These are phyloP conservation scores for Helotiales sp. DNA, from an alignment of 2,329 filamentous ascomycete species.

Conservation along the genomic window DNA sequence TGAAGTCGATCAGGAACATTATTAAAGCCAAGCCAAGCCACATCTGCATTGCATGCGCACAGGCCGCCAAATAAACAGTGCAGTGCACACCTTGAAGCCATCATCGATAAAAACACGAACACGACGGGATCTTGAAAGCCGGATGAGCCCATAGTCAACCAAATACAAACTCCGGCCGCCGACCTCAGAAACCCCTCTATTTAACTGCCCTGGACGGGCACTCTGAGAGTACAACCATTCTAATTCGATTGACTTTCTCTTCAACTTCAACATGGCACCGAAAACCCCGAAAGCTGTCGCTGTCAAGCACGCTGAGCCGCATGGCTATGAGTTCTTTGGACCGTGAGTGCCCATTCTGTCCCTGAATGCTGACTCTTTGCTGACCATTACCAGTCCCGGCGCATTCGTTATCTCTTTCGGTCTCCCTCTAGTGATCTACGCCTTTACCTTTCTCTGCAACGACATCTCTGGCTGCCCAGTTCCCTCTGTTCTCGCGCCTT, in stretches of 20 bases:
- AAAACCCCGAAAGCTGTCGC: slow-evolving; percentile 33
- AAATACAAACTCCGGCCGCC: not conserved
- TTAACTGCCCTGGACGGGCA: slow-evolving; percentile 21
- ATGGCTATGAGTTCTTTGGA: slow-evolving; percentile 45
- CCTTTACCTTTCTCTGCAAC: slow-evolving; percentile 86
- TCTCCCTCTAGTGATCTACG: slow-evolving; percentile 78
- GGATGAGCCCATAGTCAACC: not conserved
- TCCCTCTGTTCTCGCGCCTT: slow-evolving; percentile 76
- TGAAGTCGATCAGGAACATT: not conserved
- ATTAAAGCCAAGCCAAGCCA: not conserved
- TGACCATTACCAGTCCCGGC: slow-evolving; percentile 63
- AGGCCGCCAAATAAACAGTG: not conserved
- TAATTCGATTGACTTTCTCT: slow-evolving; percentile 14
- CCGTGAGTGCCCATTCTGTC: slow-evolving; percentile 37
- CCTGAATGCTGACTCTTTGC: not conserved
- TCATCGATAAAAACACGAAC: slow-evolving; percentile 11
- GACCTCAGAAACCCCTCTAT: not conserved
- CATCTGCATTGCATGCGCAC: not conserved
- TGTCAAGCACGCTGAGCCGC: slow-evolving; percentile 34
- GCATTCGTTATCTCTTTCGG: slow-evolving; percentile 79
- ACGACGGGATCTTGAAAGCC: slow-evolving; percentile 8
- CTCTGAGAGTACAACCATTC: not conserved
- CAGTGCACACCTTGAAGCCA: slow-evolving; percentile 10
- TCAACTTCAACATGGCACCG: slow-evolving; percentile 32
- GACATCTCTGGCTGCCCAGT: slow-evolving; percentile 90